Conservation (phyloP, 495 filamentous ascomycete species). For the Talaromyces thailandensis region DNA sequence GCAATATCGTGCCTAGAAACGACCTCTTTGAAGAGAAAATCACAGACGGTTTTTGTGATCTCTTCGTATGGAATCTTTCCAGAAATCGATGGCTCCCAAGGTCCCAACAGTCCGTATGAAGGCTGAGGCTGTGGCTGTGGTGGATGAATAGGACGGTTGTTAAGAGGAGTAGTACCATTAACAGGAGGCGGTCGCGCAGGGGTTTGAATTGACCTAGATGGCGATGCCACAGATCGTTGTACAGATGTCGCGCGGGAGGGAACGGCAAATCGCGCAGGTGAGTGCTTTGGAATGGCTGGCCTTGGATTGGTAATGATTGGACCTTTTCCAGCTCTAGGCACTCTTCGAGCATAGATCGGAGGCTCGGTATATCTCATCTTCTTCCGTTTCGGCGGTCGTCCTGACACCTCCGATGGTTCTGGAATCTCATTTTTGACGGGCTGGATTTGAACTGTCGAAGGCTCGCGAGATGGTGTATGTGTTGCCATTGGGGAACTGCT, state of each 20-base stretch:
- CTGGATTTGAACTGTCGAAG: background rate
- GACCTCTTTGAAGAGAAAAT: constrained; percentile 66
- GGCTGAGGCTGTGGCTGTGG: constrained; percentile 7
- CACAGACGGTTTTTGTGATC: constrained; percentile 55
- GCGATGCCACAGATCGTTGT: constrained; percentile 11
- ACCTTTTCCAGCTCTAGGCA: constrained; percentile 26
- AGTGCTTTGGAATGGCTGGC: constrained; percentile 27
- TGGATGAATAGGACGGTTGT: constrained; percentile 8
- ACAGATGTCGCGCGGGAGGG: constrained; percentile 16
- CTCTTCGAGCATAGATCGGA: constrained; percentile 37
- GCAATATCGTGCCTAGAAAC: constrained; percentile 48
- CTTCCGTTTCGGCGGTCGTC: constrained; percentile 24
- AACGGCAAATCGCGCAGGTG: constrained; percentile 12
- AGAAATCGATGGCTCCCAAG: constrained; percentile 69
- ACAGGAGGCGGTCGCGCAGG: constrained; percentile 5
- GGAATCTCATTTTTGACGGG: constrained; percentile 1
- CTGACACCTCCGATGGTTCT: background rate
- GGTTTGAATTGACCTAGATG: constrained; percentile 14
- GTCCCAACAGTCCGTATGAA: constrained; percentile 36
- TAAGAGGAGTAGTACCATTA: constrained; percentile 10
- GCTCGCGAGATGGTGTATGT: constrained; percentile 11
- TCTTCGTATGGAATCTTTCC: constrained; percentile 57
- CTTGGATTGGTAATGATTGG: constrained; percentile 29
- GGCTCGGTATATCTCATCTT: constrained; percentile 34
- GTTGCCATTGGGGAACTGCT: constrained; percentile 23